phyloP scores from a whole-genome alignment of 306 rosid genomes.

The Vicia faba region DNA sequence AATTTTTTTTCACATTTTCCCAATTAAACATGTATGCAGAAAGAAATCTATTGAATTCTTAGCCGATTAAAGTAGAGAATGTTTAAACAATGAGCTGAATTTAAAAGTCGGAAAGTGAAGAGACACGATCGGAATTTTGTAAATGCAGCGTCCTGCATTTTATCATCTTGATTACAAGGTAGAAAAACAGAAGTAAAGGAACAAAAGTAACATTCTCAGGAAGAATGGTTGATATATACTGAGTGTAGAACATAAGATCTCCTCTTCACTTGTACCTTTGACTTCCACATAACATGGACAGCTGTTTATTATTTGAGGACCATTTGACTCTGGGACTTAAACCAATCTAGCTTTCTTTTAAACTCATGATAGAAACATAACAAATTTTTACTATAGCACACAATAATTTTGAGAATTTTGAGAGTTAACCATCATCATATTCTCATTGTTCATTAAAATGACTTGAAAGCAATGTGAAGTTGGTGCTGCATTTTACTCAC shows the following conservation, averaged over 20 bases:
- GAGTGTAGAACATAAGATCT: constrained; percentile 11
- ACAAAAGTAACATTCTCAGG: background rate
- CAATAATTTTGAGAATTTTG: constrained; percentile 1
- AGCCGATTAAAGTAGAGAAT: background rate
- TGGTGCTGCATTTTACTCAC: constrained; percentile 17
- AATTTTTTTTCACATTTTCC: background rate
- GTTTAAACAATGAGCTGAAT: background rate
- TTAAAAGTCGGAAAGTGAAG: background rate
- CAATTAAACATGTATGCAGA: background rate
- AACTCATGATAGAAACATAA: background rate
- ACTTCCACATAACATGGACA: background rate
- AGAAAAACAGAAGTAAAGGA: background rate
- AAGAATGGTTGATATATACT: constrained; percentile 8
- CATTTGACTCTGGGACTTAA: background rate
- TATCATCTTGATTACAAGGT: background rate
- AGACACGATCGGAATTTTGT: background rate
- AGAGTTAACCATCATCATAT: background rate
- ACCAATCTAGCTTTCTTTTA: background rate
- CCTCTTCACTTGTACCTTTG: background rate
- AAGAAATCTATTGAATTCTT: background rate
- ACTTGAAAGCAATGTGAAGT: background rate
- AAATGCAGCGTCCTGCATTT: background rate
- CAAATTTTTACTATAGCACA: background rate
- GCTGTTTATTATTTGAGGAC: background rate
- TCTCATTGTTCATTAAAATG: constrained; percentile 21